Evolutionary conservation across 2,329 filamentous ascomycete genomes (phyloP).

Genomic region (Ophiostoma sp.): DNA sequence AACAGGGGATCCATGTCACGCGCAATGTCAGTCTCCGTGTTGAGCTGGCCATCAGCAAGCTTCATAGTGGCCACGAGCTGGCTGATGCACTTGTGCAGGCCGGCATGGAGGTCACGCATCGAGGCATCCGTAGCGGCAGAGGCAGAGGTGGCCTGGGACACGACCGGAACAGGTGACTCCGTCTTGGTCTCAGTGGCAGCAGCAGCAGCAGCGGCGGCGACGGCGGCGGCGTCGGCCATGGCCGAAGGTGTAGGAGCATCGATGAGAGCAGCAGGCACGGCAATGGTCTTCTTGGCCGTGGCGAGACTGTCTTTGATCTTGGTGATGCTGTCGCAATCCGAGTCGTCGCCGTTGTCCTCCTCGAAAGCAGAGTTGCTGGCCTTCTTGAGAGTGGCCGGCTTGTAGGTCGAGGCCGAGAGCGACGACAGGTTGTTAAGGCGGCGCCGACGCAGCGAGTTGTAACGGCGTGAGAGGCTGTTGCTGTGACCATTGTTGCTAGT

Average conservation of each 20-base stretch:
- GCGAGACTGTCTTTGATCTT: constrained; percentile 1
- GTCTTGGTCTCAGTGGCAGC: neutral
- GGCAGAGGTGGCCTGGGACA: neutral
- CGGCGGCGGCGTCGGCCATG: neutral
- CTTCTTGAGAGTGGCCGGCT: neutral
- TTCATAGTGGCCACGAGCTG: constrained; percentile 47
- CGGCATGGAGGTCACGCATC: constrained; percentile 44
- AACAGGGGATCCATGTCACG: constrained; percentile 35
- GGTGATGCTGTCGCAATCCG: neutral
- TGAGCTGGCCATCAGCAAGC: constrained; percentile 25
- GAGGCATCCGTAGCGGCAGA: constrained; percentile 24
- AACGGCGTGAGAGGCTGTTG: constrained; percentile 18
- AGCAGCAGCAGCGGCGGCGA: neutral
- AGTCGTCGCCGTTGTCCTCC: neutral
- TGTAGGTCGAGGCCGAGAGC: neutral
- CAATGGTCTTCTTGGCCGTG: neutral
- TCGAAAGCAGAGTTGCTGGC: neutral
- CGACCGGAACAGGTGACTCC: neutral
- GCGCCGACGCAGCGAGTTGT: constrained; percentile 22
- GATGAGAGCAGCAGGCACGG: constrained; percentile 12
- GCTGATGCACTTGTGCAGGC: constrained; percentile 47
- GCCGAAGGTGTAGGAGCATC: constrained; percentile 2
- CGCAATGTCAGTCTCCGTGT: constrained; percentile 20
- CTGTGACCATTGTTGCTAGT: neutral
- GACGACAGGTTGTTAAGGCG: neutral